Evolutionary conservation across 2,329 filamentous ascomycete genomes (phyloP).

Genomic region (Ophiosphaerella herpotricha): DNA sequence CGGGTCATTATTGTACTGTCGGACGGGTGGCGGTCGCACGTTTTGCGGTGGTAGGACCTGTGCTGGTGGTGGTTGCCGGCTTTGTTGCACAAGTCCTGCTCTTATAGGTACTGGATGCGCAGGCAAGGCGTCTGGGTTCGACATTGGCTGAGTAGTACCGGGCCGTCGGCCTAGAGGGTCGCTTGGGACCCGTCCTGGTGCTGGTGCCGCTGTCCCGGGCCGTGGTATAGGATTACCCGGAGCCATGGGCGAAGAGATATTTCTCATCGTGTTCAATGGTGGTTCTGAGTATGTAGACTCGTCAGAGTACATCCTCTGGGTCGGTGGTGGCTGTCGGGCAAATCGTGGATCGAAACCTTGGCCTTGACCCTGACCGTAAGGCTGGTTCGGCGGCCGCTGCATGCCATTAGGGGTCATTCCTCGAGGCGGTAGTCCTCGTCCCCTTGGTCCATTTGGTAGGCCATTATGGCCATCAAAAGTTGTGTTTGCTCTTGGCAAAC

Average conservation of each 20-base stretch:
- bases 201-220: conserved; percentile 40
- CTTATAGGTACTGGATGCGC: conserved; percentile 61
- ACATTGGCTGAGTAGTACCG: conserved; percentile 48
- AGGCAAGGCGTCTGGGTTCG: conserved; percentile 60
- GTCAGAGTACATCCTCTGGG: conserved; percentile 41
- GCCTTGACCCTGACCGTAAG: conserved; percentile 23
- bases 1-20: conserved; percentile 56
- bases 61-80: conserved; percentile 19
- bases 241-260: conserved; percentile 30
- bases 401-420: conserved; percentile 15
- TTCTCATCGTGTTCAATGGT: conserved; percentile 36
- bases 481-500: conserved; percentile 57
- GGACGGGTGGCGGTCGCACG: conserved; percentile 56
- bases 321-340: conserved; percentile 33
- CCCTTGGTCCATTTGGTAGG: conserved; percentile 32
- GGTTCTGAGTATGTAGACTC: conserved; percentile 45
- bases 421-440: conserved; percentile 32
- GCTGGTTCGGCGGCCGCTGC: conserved; percentile 19
- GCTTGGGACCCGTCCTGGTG: conserved; percentile 28
- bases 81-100: conserved; percentile 53
- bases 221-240: conserved; percentile 31
- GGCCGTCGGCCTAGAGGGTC: conserved; percentile 38
- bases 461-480: conserved; percentile 27
- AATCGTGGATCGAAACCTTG: conserved; percentile 36
- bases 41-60: conserved; percentile 32